phyloP scores from a whole-genome alignment of 768 basidiomycete genomes.

The Agaricus bisporus region DNA sequence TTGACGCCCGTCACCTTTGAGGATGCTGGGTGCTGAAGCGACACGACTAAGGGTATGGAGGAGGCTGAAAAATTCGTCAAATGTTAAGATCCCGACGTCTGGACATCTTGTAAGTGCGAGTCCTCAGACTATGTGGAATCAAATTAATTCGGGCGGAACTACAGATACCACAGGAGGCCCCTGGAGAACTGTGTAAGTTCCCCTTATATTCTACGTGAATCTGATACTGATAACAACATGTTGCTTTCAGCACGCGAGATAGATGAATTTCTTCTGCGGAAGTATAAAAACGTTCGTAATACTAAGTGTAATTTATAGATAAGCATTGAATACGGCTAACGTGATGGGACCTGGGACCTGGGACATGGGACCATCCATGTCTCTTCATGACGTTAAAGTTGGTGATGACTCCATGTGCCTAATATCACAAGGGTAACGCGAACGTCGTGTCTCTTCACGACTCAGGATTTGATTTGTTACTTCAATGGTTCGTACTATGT shows the following conservation, averaged over 20 bases:
- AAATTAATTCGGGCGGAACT: not conserved
- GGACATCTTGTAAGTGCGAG: conserved; percentile 37
- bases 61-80: conserved; percentile 34
- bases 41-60: conserved; percentile 37
- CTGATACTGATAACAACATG: not conserved
- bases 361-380: too few relatives aligned
- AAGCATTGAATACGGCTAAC: not conserved
- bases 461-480: too few relatives aligned
- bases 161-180: conserved; percentile 39
- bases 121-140: not conserved
- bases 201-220: not conserved
- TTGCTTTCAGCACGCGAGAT: conserved; percentile 11
- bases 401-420: too few relatives aligned
- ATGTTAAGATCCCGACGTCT: conserved; percentile 30
- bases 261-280: conserved; percentile 9
- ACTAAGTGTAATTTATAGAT: not conserved
- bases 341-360: too few relatives aligned
- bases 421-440: too few relatives aligned
- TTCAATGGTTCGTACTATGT: too few relatives aligned
- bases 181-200: conserved; percentile 21
- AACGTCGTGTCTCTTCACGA: too few relatives aligned
- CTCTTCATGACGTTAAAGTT: too few relatives aligned
- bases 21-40: conserved; percentile 23
- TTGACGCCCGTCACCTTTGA: not conserved
- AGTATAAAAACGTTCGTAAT: not conserved